phyloP scores from a whole-genome alignment of 768 basidiomycete genomes.

The Russula dissimulans region DNA sequence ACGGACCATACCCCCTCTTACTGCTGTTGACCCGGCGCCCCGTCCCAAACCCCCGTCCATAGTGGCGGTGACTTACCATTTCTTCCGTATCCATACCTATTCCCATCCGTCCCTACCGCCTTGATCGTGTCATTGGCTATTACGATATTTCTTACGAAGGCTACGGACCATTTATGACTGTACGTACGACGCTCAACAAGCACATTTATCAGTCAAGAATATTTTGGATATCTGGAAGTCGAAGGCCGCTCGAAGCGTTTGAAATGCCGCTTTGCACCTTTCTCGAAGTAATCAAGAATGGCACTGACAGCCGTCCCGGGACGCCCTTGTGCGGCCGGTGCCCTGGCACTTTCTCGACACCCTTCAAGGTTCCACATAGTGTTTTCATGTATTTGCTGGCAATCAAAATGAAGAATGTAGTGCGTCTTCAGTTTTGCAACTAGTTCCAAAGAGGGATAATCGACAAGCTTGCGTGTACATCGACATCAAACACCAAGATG shows the following conservation, averaged over 20 bases:
- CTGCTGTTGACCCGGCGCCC: conserved; percentile 17
- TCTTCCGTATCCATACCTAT: conserved; percentile 12
- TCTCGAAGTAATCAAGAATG: conserved; percentile 1
- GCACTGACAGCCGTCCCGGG: background rate
- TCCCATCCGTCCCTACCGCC: conserved; percentile 1
- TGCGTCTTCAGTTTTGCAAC: conserved; percentile 1
- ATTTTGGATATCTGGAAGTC: background rate
- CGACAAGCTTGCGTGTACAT: background rate
- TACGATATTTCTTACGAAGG: conserved; percentile 19
- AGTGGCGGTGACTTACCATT: conserved; percentile 13
- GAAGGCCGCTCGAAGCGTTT: conserved; percentile 2
- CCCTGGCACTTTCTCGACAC: conserved; percentile 11
- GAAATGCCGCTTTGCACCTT: background rate
- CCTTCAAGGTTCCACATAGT: conserved; percentile 2
- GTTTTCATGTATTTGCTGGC: conserved; percentile 12
- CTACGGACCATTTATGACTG: conserved; percentile 20
- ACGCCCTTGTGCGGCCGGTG: background rate
- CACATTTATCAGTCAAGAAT: conserved; percentile 8
- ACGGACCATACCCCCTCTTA: conserved; percentile 8
- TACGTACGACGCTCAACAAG: conserved; percentile 16
- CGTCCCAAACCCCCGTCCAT: conserved; percentile 6
- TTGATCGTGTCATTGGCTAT: conserved; percentile 10
- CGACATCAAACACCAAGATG: background rate
- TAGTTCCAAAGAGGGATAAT: conserved; percentile 14
- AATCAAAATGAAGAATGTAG: conserved; percentile 6